Conservation (phyloP, 176 grass and related monocot species). For the Triticum dicoccoides region DNA sequence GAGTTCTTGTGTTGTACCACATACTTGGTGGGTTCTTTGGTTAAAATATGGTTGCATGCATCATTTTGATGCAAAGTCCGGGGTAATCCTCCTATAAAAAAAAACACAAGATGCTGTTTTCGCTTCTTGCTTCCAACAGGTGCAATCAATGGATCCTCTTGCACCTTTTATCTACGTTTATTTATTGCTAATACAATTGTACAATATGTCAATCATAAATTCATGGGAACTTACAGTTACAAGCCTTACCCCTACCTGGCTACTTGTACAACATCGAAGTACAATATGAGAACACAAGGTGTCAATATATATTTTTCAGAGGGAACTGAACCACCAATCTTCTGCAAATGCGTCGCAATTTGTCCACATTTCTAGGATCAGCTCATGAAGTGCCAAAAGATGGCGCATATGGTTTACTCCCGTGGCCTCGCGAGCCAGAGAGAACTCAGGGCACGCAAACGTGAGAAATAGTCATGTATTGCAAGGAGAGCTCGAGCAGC, state of each 20-base stretch:
- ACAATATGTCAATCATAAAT: constrained; percentile 51
- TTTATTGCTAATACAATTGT: constrained; percentile 54
- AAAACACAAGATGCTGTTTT: background rate
- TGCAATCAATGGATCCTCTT: constrained; percentile 16
- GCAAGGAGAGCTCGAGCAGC: constrained; percentile 70
- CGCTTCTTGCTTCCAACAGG: background rate
- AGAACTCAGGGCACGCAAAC: constrained; percentile 80
- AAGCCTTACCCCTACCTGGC: constrained; percentile 52
- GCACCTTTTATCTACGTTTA: constrained; percentile 36
- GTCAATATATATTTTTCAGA: constrained; percentile 43
- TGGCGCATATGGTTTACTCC: constrained; percentile 32
- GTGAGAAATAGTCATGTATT: constrained; percentile 83
- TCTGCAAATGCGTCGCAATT: constrained; percentile 27
- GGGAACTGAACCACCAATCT: constrained; percentile 19
- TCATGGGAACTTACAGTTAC: constrained; percentile 51
- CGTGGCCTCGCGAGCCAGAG: constrained; percentile 85
- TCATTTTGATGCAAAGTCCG: too few relatives aligned
- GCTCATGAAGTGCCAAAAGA: background rate
- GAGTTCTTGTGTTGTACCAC: too few relatives aligned
- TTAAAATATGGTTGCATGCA: too few relatives aligned
- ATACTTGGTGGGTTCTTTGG: too few relatives aligned
- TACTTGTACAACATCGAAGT: constrained; percentile 50
- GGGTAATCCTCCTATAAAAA: too few relatives aligned
- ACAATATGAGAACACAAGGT: constrained; percentile 31
- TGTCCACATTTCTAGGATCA: constrained; percentile 30